phyloP scores from a whole-genome alignment of 2,329 filamentous ascomycete genomes.

The Ophiosphaerella narmari region DNA sequence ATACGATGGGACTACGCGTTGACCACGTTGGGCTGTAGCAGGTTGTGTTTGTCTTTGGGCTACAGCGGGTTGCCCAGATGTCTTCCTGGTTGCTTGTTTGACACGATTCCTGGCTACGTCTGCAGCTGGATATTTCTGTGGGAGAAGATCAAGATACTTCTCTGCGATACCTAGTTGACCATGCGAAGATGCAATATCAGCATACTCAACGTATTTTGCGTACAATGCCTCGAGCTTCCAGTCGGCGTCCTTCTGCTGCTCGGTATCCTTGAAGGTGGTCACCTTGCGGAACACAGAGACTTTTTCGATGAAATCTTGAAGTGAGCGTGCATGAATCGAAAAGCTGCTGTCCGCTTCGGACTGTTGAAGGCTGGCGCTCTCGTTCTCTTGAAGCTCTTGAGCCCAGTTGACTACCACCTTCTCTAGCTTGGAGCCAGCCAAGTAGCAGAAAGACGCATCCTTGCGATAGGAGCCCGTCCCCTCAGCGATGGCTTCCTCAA shows the following conservation, averaged over 20 bases:
- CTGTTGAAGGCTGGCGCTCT: conserved; percentile 73
- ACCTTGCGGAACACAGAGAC: conserved; percentile 95
- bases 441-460: conserved; percentile 94
- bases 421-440: conserved; percentile 94
- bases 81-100: conserved; percentile 77
- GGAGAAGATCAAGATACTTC: conserved; percentile 88
- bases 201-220: conserved; percentile 95
- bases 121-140: conserved; percentile 80
- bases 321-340: conserved; percentile 83
- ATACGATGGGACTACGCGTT: conserved; percentile 45
- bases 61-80: conserved; percentile 48
- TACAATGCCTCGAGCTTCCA: conserved; percentile 92
- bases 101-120: conserved; percentile 86
- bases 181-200: conserved; percentile 89
- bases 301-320: conserved; percentile 97
- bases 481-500: conserved; percentile 68
- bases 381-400: conserved; percentile 81
- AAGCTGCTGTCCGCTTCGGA: conserved; percentile 78
- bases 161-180: conserved; percentile 85
- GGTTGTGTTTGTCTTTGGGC: conserved; percentile 48
- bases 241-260: conserved; percentile 70
- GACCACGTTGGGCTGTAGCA: conserved; percentile 37
- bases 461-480: conserved; percentile 65
- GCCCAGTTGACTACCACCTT: conserved; percentile 97
- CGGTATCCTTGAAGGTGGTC: conserved; percentile 84